phyloP scores from a whole-genome alignment of 139 green algal genomes.

The Chlorella sp. region DNA sequence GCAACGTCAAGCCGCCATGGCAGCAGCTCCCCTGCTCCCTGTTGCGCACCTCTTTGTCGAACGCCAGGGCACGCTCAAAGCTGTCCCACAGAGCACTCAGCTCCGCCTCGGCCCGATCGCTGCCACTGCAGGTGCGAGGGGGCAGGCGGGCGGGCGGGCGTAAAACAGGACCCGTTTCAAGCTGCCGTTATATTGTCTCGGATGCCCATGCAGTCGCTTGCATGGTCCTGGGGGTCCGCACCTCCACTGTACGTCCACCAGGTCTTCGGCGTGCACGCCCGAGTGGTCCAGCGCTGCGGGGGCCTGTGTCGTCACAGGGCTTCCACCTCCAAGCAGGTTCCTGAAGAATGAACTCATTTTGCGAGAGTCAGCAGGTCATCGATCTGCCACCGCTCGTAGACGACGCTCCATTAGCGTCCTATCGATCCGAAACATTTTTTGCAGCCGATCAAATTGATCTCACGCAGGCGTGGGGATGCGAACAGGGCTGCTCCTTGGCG shows the following conservation, averaged over 20 bases:
- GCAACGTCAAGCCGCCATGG: not conserved
- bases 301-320: too few relatives aligned
- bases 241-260: not conserved
- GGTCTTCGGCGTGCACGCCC: not conserved
- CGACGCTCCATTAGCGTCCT: not conserved
- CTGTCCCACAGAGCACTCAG: conserved; percentile 33
- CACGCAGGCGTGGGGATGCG: too few relatives aligned
- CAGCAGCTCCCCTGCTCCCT: too few relatives aligned
- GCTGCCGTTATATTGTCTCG: not conserved
- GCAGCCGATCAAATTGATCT: too few relatives aligned
- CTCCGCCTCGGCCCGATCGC: conserved; percentile 25
- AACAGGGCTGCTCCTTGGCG: too few relatives aligned
- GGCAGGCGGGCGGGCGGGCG: not conserved
- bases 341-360: not conserved
- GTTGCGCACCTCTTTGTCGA: conserved; percentile 22
- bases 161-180: too few relatives aligned
- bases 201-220: not conserved
- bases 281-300: not conserved
- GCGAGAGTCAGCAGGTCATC: not conserved
- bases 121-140: conserved; percentile 26
- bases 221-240: not conserved
- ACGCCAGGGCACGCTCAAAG: conserved; percentile 28
- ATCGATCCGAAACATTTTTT: not conserved
- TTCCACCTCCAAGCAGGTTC: not conserved
- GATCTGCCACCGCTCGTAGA: not conserved